phyloP scores from a whole-genome alignment of 192 early-diverging fungal genomes.

The Gamsiella multidivaricata region DNA sequence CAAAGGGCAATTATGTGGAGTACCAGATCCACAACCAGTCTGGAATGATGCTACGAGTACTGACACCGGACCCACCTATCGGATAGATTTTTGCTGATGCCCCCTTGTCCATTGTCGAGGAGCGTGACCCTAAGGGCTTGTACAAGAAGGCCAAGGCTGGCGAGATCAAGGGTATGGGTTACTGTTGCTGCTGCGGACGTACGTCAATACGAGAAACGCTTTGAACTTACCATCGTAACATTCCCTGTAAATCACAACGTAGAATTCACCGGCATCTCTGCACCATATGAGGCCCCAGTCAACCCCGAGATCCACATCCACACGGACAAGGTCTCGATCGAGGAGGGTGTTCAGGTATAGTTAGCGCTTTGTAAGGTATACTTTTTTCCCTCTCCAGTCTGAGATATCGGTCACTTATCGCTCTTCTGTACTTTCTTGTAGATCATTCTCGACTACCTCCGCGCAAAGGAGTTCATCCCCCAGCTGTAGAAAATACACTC shows the following conservation, averaged over 20 bases:
- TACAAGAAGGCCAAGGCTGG: constrained; percentile 96
- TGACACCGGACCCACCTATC: no score
- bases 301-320: constrained; percentile 87
- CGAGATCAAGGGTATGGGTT: constrained; percentile 78
- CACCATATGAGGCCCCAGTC: constrained; percentile 89
- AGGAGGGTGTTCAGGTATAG: constrained; percentile 71
- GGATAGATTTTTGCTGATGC: constrained; percentile 87
- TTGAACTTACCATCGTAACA: background rate
- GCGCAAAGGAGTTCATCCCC: constrained; percentile 39
- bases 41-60: no score
- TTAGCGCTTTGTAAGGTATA: background rate
- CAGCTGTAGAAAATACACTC: constrained; percentile 18
- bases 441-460: constrained; percentile 49
- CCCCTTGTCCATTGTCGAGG: constrained; percentile 86
- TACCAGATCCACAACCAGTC: no score
- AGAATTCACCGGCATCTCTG: constrained; percentile 95
- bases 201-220: background rate
- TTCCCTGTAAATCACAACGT: background rate
- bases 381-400: background rate
- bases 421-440: background rate
- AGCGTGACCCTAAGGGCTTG: constrained; percentile 94
- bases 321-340: constrained; percentile 78
- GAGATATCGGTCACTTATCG: background rate
- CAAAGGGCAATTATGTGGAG: background rate
- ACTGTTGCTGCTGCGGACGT: background rate